Evolutionary conservation across 306 rosid genomes (phyloP).

Genomic region (Trifolium fragiferum): DNA sequence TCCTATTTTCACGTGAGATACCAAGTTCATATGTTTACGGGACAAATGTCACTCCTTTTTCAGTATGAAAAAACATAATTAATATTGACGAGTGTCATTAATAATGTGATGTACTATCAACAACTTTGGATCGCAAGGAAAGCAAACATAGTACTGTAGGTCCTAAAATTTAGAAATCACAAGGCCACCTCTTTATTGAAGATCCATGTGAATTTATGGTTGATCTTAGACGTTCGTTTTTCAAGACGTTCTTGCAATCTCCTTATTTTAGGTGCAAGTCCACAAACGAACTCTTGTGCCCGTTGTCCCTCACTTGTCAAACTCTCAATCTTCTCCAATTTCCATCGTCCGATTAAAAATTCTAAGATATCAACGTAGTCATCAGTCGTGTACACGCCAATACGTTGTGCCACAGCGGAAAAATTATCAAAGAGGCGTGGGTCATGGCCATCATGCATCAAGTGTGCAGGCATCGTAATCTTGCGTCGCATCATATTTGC

Average conservation of each 20-base stretch:
- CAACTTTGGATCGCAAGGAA: not conserved
- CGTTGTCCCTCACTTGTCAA: constrained; percentile 48
- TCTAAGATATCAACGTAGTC: constrained; percentile 65
- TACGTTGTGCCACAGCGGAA: constrained; percentile 55
- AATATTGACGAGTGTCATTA: too few species aligned
- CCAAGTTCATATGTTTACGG: too few species aligned
- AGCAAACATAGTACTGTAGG: not conserved
- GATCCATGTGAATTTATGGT: constrained; percentile 62
- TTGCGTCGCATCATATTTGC: constrained; percentile 58
- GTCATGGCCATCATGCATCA: constrained; percentile 64
- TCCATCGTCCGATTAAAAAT: constrained; percentile 56
- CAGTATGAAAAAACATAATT: too few species aligned
- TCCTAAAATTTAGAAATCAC: not conserved
- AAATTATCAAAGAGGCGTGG: constrained; percentile 56
- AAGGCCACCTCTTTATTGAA: constrained; percentile 4
- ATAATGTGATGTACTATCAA: too few species aligned
- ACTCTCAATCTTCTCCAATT: constrained; percentile 58
- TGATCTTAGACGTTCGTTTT: constrained; percentile 45
- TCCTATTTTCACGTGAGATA: too few species aligned
- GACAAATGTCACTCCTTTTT: too few species aligned
- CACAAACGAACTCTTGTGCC: constrained; percentile 65
- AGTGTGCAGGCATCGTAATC: constrained; percentile 64
- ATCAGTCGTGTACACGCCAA: constrained; percentile 57
- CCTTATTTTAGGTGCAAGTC: constrained; percentile 57
- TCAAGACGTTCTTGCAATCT: constrained; percentile 56